Percentiles rank a stretch among this genome's conserved stretches.
Conservation (phyloP, 306 rosid species). For the Hippophae tibetana region DNA sequence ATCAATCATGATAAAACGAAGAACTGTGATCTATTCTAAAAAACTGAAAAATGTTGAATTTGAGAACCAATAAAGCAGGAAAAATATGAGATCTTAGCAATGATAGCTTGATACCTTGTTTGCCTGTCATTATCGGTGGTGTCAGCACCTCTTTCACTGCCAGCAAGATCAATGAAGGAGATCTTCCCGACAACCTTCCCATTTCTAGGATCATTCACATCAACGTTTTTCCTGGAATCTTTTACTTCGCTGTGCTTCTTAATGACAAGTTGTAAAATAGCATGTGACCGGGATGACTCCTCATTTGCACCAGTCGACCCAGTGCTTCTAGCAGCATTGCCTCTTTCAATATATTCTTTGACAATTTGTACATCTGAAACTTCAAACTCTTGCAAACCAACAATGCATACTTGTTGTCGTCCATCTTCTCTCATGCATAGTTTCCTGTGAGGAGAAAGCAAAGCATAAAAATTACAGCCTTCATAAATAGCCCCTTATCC, state of each 20-base stretch:
- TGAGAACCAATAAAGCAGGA: too few relatives aligned
- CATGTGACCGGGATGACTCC: conserved; percentile 98
- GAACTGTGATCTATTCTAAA: too few relatives aligned
- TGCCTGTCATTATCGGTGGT: conserved; percentile 98
- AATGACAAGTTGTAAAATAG: conserved; percentile 79
- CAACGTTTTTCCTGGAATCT: conserved; percentile 64
- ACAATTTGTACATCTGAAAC: conserved; percentile 93
- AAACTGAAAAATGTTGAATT: too few relatives aligned
- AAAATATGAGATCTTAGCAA: too few relatives aligned
- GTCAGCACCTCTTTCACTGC: conserved; percentile 99
- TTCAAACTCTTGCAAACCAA: conserved; percentile 99
- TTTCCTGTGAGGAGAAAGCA: conserved; percentile 41
- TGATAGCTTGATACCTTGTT: conserved; percentile 49
- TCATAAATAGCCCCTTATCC: too few relatives aligned
- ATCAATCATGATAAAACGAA: too few relatives aligned
- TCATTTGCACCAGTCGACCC: conserved; percentile 99
- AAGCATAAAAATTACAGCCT: too few relatives aligned
- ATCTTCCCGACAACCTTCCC: conserved; percentile 93
- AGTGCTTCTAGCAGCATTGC: conserved; percentile 93
- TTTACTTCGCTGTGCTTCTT: conserved; percentile 84
- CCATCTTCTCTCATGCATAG: conserved; percentile 99
- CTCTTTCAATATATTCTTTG: conserved; percentile 86
- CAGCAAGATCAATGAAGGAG: conserved; percentile 98
- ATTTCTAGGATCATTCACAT: conserved; percentile 66
- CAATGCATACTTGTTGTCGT: conserved; percentile 95